phyloP scores from a whole-genome alignment of 495 filamentous ascomycete species.

The Trichoderma orchidacearum region DNA sequence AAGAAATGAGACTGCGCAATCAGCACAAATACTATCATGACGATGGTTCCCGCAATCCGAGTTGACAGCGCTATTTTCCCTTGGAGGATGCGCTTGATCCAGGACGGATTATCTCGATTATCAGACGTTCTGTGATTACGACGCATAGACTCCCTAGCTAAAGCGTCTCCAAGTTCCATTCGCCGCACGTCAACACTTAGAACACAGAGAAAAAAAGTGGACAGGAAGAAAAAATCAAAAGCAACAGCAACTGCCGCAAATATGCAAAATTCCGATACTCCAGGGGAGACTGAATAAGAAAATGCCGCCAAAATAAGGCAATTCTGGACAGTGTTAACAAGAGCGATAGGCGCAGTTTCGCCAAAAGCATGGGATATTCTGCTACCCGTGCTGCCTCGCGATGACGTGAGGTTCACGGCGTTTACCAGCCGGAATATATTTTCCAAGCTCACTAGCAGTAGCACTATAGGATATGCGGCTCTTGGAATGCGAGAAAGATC shows the following conservation, averaged over 20 bases:
- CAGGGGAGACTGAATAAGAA: slow-evolving; percentile 42
- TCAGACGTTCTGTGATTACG: slow-evolving; percentile 9
- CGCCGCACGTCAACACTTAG: slow-evolving; percentile 61
- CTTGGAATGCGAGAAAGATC: slow-evolving; percentile 46
- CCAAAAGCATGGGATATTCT: slow-evolving; percentile 56
- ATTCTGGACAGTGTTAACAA: slow-evolving; percentile 46
- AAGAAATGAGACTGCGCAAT: slow-evolving; percentile 55
- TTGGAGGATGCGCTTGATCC: slow-evolving; percentile 33
- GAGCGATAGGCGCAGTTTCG: slow-evolving; percentile 49
- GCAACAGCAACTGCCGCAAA: slow-evolving; percentile 55
- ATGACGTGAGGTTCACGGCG: slow-evolving; percentile 49
- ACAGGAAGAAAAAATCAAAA: slow-evolving; percentile 56
- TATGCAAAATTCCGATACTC: slow-evolving; percentile 52
- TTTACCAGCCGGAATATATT: slow-evolving; percentile 64
- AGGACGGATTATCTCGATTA: slow-evolving; percentile 14
- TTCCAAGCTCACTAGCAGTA: slow-evolving; percentile 55
- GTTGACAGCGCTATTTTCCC: slow-evolving; percentile 41
- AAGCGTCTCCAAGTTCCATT: slow-evolving; percentile 42
- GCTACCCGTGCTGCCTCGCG: slow-evolving; percentile 40
- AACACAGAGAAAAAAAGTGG: slow-evolving; percentile 61
- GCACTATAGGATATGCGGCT: slow-evolving; percentile 54
- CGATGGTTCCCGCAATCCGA: slow-evolving; percentile 44
- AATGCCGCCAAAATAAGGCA: slow-evolving; percentile 41
- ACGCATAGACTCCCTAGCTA: slow-evolving; percentile 29
- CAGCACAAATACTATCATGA: slow-evolving; percentile 46